Percentiles rank a stretch among this genome's conserved stretches.
Conservation (phyloP, 140 eudicot genomes). For the Senecio squalidus region DNA sequence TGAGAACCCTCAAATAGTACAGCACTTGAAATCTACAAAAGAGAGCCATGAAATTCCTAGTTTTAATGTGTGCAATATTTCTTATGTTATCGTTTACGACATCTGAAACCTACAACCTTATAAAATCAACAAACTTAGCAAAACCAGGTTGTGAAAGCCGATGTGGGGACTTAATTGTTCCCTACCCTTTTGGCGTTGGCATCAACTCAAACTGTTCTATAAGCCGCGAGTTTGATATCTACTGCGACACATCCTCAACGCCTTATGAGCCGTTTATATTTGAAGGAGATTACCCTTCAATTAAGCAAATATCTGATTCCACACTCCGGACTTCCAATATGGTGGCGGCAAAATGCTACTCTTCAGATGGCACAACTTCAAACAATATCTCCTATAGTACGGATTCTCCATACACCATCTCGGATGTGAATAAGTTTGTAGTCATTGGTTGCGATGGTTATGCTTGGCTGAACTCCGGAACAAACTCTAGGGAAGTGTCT, state of each 20-base stretch:
- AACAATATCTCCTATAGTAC: too few species aligned
- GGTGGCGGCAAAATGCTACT: constrained; percentile 20
- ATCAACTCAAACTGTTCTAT: constrained; percentile 15
- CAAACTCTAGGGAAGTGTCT: constrained; percentile 1
- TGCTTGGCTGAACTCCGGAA: constrained; percentile 15
- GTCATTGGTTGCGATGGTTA: constrained; percentile 44
- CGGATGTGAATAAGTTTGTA: constrained; percentile 29
- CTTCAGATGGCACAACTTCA: not conserved
- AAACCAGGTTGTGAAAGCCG: constrained; percentile 34
- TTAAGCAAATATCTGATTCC: constrained; percentile 32
- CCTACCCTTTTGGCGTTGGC: constrained; percentile 30
- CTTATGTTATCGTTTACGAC: not conserved
- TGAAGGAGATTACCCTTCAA: not conserved
- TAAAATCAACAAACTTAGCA: not conserved
- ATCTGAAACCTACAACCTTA: constrained; percentile 6
- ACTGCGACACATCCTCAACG: constrained; percentile 14
- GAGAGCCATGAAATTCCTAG: constrained; percentile 4
- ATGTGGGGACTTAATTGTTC: constrained; percentile 25
- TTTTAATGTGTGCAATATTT: not conserved
- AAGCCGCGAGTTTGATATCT: constrained; percentile 10
- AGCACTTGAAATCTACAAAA: not conserved
- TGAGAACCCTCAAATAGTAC: not conserved
- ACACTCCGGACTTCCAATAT: constrained; percentile 20
- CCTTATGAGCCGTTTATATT: constrained; percentile 21
- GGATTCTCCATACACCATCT: constrained; percentile 21